A percentile compares a stretch with the other conserved stretches of the same genome.
Evolutionary conservation across 1,284 basidiomycete species (phyloP).

Genomic region (Microbotryum intermedium): DNA sequence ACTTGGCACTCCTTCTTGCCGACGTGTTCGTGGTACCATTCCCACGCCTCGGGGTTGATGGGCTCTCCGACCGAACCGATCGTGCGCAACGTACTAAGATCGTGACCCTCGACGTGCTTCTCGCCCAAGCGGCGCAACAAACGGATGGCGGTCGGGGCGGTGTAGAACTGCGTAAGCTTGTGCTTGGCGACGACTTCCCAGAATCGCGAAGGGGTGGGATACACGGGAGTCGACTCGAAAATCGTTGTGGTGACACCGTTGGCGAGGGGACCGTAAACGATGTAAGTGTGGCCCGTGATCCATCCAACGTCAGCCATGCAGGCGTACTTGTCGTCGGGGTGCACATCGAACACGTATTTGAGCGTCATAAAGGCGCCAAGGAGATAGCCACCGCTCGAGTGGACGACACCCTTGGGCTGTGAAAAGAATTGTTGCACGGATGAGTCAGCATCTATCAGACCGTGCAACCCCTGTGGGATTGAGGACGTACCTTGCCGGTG

Average conservation of each 20-base stretch:
- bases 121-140: constrained; percentile 80
- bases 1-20: constrained; percentile 83
- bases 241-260: constrained; percentile 88
- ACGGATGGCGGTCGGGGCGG: constrained; percentile 78
- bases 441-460: no score
- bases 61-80: constrained; percentile 94
- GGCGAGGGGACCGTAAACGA: constrained; percentile 88
- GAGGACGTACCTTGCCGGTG: constrained; percentile 25
- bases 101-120: constrained; percentile 75
- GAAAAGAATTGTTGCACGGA: neutral
- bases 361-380: constrained; percentile 43
- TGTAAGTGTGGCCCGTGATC: constrained; percentile 98
- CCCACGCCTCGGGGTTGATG: constrained; percentile 98
- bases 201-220: constrained; percentile 91
- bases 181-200: constrained; percentile 93
- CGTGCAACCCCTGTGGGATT: no score
- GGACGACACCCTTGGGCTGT: constrained; percentile 91
- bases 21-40: constrained; percentile 96
- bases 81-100: constrained; percentile 74
- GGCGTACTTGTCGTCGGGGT: constrained; percentile 63
- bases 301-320: constrained; percentile 99
- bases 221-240: constrained; percentile 95
- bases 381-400: constrained; percentile 68
- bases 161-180: constrained; percentile 62
- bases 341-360: constrained; percentile 94